Evolutionary conservation across 2,329 filamentous ascomycete genomes (phyloP).

Genomic region (Sporothrix luriei): DNA sequence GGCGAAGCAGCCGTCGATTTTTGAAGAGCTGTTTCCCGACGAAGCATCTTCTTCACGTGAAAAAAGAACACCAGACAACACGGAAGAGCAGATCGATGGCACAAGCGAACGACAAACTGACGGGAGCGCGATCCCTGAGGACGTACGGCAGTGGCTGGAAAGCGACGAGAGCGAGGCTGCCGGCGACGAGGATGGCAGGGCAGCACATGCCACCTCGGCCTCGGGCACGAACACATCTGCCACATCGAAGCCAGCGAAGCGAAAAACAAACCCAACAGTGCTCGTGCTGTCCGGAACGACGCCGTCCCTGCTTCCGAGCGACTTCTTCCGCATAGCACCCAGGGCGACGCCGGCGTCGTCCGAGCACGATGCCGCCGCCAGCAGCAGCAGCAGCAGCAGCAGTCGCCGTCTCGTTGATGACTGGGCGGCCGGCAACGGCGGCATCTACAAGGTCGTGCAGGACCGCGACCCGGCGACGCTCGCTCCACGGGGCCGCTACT

Average conservation of each 20-base stretch:
- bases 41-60: slow-evolving; percentile 3
- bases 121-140: slow-evolving; percentile 10
- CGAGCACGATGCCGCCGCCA: neutral
- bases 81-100: neutral
- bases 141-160: slow-evolving; percentile 32
- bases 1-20: slow-evolving; percentile 31
- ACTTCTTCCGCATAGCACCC: slow-evolving; percentile 70
- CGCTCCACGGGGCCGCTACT: slow-evolving; percentile 66
- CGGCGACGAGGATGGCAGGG: neutral
- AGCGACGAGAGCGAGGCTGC: slow-evolving; percentile 25
- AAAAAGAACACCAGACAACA: neutral
- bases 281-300: slow-evolving; percentile 63
- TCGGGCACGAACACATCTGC: neutral
- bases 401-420: slow-evolving; percentile 55
- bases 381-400: no score
- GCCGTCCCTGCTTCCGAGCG: slow-evolving; percentile 62
- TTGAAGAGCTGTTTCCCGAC: slow-evolving; percentile 34
- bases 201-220: neutral
- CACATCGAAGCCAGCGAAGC: neutral
- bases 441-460: slow-evolving; percentile 56
- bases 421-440: slow-evolving; percentile 57
- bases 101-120: neutral
- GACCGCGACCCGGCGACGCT: slow-evolving; percentile 65
- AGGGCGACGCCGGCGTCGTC: slow-evolving; percentile 43
- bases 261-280: slow-evolving; percentile 36